phyloP scores from a whole-genome alignment of 352 stramenopile genomes.

The Globisporangium sylvaticum region DNA sequence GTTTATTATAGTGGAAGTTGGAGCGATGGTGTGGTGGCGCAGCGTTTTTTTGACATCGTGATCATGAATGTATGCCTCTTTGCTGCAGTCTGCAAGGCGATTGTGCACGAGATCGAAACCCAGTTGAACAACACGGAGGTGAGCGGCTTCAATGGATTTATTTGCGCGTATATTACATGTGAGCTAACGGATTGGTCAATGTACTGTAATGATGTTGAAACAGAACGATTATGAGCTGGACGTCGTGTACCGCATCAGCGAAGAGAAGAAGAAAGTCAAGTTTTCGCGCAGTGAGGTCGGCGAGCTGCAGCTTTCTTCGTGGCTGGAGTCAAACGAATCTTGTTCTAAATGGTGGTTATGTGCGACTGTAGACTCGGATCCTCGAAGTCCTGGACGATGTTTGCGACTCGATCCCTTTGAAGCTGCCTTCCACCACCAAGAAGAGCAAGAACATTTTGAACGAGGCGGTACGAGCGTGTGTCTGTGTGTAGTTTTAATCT shows the following conservation, averaged over 20 bases:
- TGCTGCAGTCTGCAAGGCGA: conserved; percentile 74
- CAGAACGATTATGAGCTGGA: conserved; percentile 83
- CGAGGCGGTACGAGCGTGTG: conserved; percentile 35
- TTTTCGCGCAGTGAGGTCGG: conserved; percentile 74
- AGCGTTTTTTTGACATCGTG: not conserved
- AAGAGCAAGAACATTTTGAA: conserved; percentile 59
- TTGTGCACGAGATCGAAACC: conserved; percentile 78
- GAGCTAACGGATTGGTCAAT: not conserved
- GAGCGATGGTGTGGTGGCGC: too few relatives aligned
- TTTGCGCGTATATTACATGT: not conserved
- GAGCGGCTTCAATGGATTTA: not conserved
- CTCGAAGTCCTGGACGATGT: conserved; percentile 81
- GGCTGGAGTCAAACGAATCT: not conserved
- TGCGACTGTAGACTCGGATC: conserved; percentile 51
- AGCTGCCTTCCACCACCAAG: conserved; percentile 31
- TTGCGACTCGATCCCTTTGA: conserved; percentile 47
- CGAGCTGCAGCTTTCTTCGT: not conserved
- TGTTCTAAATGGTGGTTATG: not conserved
- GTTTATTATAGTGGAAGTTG: conserved; percentile 9
- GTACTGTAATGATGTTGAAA: not conserved
- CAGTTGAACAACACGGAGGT: conserved; percentile 75
- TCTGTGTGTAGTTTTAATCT: not conserved
- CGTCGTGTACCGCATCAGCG: conserved; percentile 82
- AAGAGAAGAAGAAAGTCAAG: conserved; percentile 85
- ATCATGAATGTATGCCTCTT: not conserved